A percentile compares a stretch with the other conserved stretches of the same genome.
Conservation (phyloP, 371 early-diverging fungal genomes). For the Apophysomyces variabilis region DNA sequence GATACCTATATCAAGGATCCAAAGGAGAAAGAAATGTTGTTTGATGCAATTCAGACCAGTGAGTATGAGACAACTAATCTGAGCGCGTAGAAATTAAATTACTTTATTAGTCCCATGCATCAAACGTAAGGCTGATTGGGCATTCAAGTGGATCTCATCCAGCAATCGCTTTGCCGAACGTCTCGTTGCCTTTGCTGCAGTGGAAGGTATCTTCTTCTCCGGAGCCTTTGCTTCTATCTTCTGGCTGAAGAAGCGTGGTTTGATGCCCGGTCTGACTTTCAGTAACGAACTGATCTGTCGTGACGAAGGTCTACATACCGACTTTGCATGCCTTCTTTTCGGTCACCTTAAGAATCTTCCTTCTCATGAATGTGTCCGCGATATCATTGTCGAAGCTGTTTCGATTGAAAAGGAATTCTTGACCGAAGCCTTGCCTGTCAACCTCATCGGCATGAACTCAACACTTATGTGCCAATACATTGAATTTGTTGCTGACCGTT, state of each 20-base stretch:
- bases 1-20: slow-evolving; percentile 98
- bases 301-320: slow-evolving; percentile 99
- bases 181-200: slow-evolving; percentile 99
- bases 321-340: slow-evolving; percentile 99
- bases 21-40: slow-evolving; percentile 86
- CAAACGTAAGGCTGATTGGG: slow-evolving; percentile 99
- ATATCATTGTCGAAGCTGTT: slow-evolving; percentile 96
- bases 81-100: slow-evolving; percentile 1
- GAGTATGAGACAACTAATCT: slow-evolving; percentile 27
- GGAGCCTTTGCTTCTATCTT: slow-evolving; percentile 99
- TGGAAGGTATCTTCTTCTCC: slow-evolving; percentile 99
- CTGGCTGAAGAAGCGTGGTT: slow-evolving; percentile 99
- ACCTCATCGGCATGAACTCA: slow-evolving; percentile 99
- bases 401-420: slow-evolving; percentile 97
- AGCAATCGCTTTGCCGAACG: slow-evolving; percentile 94
- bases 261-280: slow-evolving; percentile 99
- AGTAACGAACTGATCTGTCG: slow-evolving; percentile 99
- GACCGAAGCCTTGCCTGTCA: slow-evolving; percentile 94
- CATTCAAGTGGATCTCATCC: slow-evolving; percentile 95
- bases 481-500: slow-evolving; percentile 99
- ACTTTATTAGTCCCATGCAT: slow-evolving; percentile 91
- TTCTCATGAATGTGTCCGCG: slow-evolving; percentile 65
- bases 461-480: slow-evolving; percentile 98
- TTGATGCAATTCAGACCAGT: slow-evolving; percentile 97
- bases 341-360: slow-evolving; percentile 86